phyloP scores from a whole-genome alignment of 225 moss, liverwort and hornwort genomes.

The Polytrichum formosum region DNA sequence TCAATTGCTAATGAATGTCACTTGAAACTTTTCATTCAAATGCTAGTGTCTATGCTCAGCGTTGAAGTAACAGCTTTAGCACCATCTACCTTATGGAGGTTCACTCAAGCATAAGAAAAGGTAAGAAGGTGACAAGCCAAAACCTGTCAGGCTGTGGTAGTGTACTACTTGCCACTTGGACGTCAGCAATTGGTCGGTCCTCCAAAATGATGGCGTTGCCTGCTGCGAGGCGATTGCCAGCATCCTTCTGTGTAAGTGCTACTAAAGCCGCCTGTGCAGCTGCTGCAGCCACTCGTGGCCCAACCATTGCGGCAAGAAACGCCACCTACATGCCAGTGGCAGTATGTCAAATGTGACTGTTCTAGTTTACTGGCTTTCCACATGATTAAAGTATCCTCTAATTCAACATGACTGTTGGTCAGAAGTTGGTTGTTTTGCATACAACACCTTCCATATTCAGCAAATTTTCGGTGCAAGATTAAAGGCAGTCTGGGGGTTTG shows the following conservation, averaged over 20 bases:
- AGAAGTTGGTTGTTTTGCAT: too few relatives aligned
- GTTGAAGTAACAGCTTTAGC: too few relatives aligned
- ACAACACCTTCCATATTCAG: too few relatives aligned
- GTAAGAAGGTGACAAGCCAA: conserved; percentile 20
- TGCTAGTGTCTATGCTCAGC: too few relatives aligned
- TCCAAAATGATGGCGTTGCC: conserved; percentile 60
- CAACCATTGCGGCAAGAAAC: conserved; percentile 96
- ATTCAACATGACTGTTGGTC: too few relatives aligned
- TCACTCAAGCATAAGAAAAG: conserved; percentile 6
- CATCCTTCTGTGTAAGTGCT: conserved; percentile 76
- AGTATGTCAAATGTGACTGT: neutral
- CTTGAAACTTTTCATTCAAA: too few relatives aligned
- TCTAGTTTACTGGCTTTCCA: too few relatives aligned
- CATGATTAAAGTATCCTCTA: too few relatives aligned
- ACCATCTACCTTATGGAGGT: neutral
- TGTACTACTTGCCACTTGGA: conserved; percentile 19
- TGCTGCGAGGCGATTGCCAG: conserved; percentile 74
- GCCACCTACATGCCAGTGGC: conserved; percentile 65
- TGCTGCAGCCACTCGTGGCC: conserved; percentile 92
- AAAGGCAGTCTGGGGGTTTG: too few relatives aligned
- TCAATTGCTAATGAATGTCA: too few relatives aligned
- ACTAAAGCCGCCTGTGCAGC: conserved; percentile 91
- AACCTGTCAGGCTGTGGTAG: conserved; percentile 65
- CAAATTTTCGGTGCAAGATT: too few relatives aligned
- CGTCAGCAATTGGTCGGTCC: conserved; percentile 20